Evolutionary conservation across 257 asterid genomes (phyloP).

Genomic region (Solanum chaucha): DNA sequence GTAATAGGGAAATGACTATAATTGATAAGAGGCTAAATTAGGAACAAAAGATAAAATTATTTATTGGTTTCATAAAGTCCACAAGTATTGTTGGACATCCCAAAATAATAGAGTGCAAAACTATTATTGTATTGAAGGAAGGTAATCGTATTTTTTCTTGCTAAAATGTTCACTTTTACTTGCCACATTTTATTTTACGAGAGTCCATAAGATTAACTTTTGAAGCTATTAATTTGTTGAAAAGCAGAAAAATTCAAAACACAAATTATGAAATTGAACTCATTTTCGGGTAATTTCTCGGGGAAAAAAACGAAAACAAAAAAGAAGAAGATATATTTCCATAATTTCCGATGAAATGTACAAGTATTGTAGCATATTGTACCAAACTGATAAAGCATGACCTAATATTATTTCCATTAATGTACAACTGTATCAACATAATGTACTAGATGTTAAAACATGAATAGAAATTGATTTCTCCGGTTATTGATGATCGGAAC

Average conservation of each 20-base stretch:
- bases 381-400: neutral
- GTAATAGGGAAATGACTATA: too few relatives aligned
- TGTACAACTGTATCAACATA: neutral
- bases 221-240: neutral
- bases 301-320: neutral
- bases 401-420: neutral
- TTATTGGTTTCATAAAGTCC: too few relatives aligned
- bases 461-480: neutral
- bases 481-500: neutral
- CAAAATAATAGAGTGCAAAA: too few relatives aligned
- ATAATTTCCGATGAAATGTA: neutral
- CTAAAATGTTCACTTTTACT: too few relatives aligned
- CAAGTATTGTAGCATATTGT: neutral
- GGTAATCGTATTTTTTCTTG: fast-evolving
- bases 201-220: too few relatives aligned
- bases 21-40: too few relatives aligned
- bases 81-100: fast-evolving
- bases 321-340: neutral
- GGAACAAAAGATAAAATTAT: too few relatives aligned
- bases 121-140: too few relatives aligned
- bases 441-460: neutral
- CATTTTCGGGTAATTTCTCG: neutral
- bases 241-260: neutral
- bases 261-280: neutral
- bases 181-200: too few relatives aligned